Conservation (phyloP, 345 rosid species). For the Eucalyptus lansdowneana region DNA sequence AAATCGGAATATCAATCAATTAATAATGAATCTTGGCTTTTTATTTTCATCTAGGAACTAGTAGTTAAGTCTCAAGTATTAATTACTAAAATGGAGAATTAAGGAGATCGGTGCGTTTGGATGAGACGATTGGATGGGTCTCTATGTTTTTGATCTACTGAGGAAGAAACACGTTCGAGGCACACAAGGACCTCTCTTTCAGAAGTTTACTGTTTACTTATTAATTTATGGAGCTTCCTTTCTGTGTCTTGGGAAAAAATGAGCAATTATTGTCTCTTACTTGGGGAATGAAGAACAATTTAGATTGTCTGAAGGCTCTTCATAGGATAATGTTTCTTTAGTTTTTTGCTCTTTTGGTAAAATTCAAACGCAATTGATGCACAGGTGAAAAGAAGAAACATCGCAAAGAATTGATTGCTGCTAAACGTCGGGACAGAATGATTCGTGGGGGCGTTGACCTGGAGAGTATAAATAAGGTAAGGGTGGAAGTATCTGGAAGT, state of each 20-base stretch:
- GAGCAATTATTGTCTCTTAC: not conserved
- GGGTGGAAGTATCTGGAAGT: not conserved
- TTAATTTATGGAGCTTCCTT: not conserved
- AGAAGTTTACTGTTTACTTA: too few relatives aligned
- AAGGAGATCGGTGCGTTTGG: too few relatives aligned
- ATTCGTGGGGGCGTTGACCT: slow-evolving; percentile 67
- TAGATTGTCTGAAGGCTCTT: not conserved
- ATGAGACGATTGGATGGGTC: too few relatives aligned
- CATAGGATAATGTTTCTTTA: not conserved
- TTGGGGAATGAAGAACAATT: not conserved
- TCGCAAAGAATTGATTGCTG: slow-evolving; percentile 66
- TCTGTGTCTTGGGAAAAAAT: not conserved
- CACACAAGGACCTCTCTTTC: too few relatives aligned
- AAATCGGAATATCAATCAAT: too few relatives aligned
- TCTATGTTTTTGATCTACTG: too few relatives aligned
- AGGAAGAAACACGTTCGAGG: too few relatives aligned
- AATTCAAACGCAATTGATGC: not conserved
- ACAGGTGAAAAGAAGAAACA: slow-evolving; percentile 79
- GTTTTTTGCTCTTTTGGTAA: not conserved
- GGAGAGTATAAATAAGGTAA: slow-evolving; percentile 55
- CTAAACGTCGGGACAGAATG: slow-evolving; percentile 76
- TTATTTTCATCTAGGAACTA: too few relatives aligned
- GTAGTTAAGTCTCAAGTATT: too few relatives aligned
- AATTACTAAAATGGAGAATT: too few relatives aligned
- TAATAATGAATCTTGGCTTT: too few relatives aligned